These are phyloP conservation scores for Colletotrichum sidae DNA, from an alignment of 2,329 filamentous ascomycete species.

Conservation along the genomic window DNA sequence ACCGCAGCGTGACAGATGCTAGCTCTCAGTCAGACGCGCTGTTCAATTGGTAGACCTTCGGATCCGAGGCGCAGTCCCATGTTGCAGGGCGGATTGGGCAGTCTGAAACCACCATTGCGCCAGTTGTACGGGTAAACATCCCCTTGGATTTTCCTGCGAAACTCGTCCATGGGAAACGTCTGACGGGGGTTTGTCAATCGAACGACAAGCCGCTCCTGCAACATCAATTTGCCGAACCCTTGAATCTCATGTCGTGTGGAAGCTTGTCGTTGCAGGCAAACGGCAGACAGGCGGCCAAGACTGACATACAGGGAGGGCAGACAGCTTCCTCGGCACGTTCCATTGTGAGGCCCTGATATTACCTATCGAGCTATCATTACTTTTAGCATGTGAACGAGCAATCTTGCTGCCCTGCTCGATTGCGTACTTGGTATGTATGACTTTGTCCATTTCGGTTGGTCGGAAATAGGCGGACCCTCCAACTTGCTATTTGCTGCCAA, in stretches of 20 bases:
- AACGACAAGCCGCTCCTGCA: too few relatives aligned
- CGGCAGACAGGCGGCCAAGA: slow-evolving; percentile 23
- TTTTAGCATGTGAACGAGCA: slow-evolving; percentile 36
- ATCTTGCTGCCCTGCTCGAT: slow-evolving; percentile 11
- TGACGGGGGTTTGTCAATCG: not conserved
- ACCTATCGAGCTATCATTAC: slow-evolving; percentile 19
- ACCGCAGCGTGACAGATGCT: slow-evolving; percentile 32
- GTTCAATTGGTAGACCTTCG: slow-evolving; percentile 31
- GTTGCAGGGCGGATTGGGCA: slow-evolving; percentile 26
- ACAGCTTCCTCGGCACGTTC: slow-evolving; percentile 32
- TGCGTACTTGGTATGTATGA: slow-evolving; percentile 20
- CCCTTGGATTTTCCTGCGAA: slow-evolving; percentile 18
- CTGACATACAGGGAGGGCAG: slow-evolving; percentile 6
- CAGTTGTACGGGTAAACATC: slow-evolving; percentile 30
- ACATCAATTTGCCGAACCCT: too few relatives aligned
- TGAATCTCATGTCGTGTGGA: too few relatives aligned
- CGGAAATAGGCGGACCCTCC: slow-evolving; percentile 22
- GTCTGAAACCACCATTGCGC: slow-evolving; percentile 39
- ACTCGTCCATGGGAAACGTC: slow-evolving; percentile 6
- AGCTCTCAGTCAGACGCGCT: slow-evolving; percentile 25
- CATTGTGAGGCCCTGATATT: slow-evolving; percentile 19
- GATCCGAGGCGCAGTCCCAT: slow-evolving; percentile 35
- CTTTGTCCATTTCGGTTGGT: slow-evolving; percentile 27
- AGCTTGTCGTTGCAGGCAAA: not conserved
- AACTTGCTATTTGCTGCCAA: slow-evolving; percentile 18